Evolutionary conservation across 306 rosid genomes (phyloP), one percentile per base, ranked within the genome.

Genomic region (Elaeagnus macrophylla): DNA sequence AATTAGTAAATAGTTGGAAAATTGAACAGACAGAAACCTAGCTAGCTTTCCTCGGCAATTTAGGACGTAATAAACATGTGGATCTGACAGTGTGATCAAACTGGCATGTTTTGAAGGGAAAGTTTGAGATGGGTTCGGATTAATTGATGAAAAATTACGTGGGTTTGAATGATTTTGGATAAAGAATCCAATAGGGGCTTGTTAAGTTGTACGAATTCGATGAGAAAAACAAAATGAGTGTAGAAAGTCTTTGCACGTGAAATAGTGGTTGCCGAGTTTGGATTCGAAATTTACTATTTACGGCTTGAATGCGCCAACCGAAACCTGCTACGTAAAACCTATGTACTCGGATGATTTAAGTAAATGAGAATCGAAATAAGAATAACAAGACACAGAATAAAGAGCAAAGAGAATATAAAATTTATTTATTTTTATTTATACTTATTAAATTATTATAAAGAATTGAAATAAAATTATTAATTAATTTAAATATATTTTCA

Each of bases 61-160:
- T 52, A 38, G 53, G 51, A 72, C 76, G 63, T 57, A 57, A 39
- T 50, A 37, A 8, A 36, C 63, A 7, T 7, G 49, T 62, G 88
- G 95, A 86, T 86, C 95, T 80, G 83, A 38, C 39, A 18, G 53
- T 40, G 40, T 11, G 59, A 50, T 18, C 61, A 8, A 54, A 52
- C 41, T 57, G 44, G 67, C 61, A 61, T 72, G 56, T 38, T 69
- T 67, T 57, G 18, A 65, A 71, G 69, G 9, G 46, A 67, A 75
- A 82, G 57, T 64, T 12, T 12, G 51, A 74, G 79, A 59, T 62
- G 81, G 74, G 83, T 47, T 47, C 47, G 57, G 75, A 37, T 62
- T 35, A 15, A 38, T 58, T 43, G 72, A 16, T 20, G 59, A 50
- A 62, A 67, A 76, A 69, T 63, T 67, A 83, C 89, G 80, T 76